Evolutionary conservation across 768 basidiomycete species (phyloP), one percentile per base, ranked within the genome.

Genomic region (Hypholoma fasciculare): DNA sequence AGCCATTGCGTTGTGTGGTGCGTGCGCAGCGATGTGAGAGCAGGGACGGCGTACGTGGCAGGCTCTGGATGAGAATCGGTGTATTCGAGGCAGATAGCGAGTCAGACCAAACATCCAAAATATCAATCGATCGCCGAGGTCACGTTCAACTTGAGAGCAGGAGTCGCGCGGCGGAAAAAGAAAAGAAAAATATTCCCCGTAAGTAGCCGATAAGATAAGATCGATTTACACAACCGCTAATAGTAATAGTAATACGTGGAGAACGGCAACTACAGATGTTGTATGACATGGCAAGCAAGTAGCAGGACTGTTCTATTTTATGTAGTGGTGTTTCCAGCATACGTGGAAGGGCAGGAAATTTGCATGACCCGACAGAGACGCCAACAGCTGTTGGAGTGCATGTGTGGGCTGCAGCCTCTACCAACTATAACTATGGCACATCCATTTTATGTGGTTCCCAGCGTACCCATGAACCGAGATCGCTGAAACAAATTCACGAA

Each of bases 1-100:
- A 13, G 87, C 72, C 86, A 88, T 89, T 61, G 74, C 65, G 56
- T 70, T 59, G 40, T 71, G 68, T 63, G 65, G 63, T 62, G 60
- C 60, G 56, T 57, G 54, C 43, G 54, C 44, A 60, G 44, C 49
- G 57, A 60, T 52, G 43, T 49, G 55, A 20, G 52, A 44, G 56
- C 52, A 34, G 52, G 59, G 36, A 43, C 50, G 57, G 61, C 49
- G 55, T 64, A 74, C 71, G 69, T 71, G 70, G 71, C 67, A 71
- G 57, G 60, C 62, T 38, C 48, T 49, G 37, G 65, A 63, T 67
- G 71, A 67, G 60, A 64, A 62, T 44, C 69, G 71, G 71, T 70
- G 66, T 66, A 71, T 64, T 61, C 59, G 67, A 63, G 64, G 70
- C 63, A 66, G 61, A 71, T 69, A 65, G 52, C 73, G 72, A 72